Evolutionary conservation across 768 basidiomycete species (phyloP), one percentile per base, ranked within the genome.

Genomic region (Mycena filopes): DNA sequence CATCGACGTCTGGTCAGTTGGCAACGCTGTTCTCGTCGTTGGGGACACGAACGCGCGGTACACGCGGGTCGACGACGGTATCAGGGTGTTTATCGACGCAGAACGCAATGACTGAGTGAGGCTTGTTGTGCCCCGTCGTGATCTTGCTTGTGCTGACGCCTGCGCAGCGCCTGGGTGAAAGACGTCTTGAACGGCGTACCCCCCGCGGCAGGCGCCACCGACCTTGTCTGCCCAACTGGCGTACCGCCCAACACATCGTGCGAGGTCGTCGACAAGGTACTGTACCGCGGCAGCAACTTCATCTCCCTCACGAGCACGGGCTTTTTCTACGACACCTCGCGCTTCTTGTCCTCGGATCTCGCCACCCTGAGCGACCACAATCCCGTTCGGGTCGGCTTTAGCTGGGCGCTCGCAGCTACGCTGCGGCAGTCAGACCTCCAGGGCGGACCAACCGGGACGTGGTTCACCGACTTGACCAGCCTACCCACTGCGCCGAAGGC

Each of bases 241-340:
- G 78, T 80, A 65, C 60, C 77, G 0, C 25, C 73, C 12, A 76
- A 76, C 42, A 78, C 74, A 4, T 70, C 71, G 2, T 81, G 80
- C 57, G 79, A 81, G 63, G 75, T 74, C n/a, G 78, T 81, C 23
- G 80, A 81, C 70, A 81, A 80, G 73, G 72, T 77, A n/a, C 73
- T 80, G 57, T 65, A 71, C 33, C 77, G 78, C 33, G 66, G 67
- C 38, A 75, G 70, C 50, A 36, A 65, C 1, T 63, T 70, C 16
- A 63, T 76, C 20, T 55, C 73, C 2, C 71, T 79, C 51, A 57
- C 64, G 9, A 66, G 72, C 8, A 68, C 67, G 1, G 72, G 75
- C 5, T 79, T 74, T 66, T 71, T 65, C 33, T 77, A 80, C 65
- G 78, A 76, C 61, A 70, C 78, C 65, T 60, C 69, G 55, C 72